Base-by-base conservation (phyloP, 352 stramenopile genomes). In the Phytopythium aichiense region DNA sequence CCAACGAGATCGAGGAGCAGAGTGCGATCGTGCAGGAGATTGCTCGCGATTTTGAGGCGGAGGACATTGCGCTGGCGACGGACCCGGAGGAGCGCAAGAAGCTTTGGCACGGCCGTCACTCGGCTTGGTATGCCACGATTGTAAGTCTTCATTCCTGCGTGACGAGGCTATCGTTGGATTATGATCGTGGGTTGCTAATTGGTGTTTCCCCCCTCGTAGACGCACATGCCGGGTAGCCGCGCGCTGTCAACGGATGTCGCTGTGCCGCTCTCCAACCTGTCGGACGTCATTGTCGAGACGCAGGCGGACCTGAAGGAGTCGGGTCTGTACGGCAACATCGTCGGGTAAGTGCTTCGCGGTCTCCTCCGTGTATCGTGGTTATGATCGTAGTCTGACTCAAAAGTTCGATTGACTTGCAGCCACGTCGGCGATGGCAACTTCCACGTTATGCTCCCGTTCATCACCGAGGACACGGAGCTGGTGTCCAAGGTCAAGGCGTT, bases 351-450 rank as follows among this genome's bases (percentile, higher is more conserved):
- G 33, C n/a, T 16, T 40, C 4, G 35, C 3, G 4, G 4, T 40
- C 35, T n/a, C 18, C 38, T 48, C 1, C 30, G 46, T 35, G 42
- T 2, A 8, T 49, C 6, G 30, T 4, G 13, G 7, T 11, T 7
- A 22, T 22, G 2, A 31, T 43, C 25, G 16, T 20, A 49, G 11
- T 52, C 51, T 71, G 28, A 71, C 45, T 64, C 8, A 11, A 5
- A 59, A 8, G 7, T 52, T 61, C 2, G 57, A n/a, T 54, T 9
- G 40, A 16, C 50, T 12, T 64, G 16, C 42, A 85, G 73, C 64
- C 88, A 96, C 64, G 84, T 96, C 4, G 88, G 97, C 23, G 97
- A 99, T 68, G 97, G 96, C 46, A 99, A 99, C 77, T 99, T 99
- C 72, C 97, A 99, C 77, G 95, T 95, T 49, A 98, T 99, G 71